phyloP scores from a whole-genome alignment of 495 filamentous ascomycete species.

The Penicillium cosmopolitanum region DNA sequence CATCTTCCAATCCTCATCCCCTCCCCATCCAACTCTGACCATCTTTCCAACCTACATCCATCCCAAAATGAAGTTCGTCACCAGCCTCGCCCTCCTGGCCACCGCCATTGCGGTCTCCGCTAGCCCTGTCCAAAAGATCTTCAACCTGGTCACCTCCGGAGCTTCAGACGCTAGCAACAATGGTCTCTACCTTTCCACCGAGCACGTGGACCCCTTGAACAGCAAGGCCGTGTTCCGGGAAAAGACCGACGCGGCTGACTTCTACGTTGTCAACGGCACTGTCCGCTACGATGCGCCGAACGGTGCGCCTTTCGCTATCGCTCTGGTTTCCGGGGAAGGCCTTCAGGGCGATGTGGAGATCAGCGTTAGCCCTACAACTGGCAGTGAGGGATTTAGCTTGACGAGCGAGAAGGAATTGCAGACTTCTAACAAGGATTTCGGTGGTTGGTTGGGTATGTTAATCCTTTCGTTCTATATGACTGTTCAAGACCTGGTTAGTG shows the following conservation, averaged over 20 bases:
- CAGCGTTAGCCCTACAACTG: conserved; percentile 28
- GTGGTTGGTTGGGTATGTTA: conserved; percentile 45
- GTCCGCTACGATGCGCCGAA: conserved; percentile 18
- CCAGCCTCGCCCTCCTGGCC: conserved; percentile 22
- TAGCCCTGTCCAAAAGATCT: conserved; percentile 20
- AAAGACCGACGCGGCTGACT: conserved; percentile 15
- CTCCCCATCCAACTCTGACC: not conserved
- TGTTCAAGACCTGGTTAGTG: too few species aligned
- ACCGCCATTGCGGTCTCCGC: conserved; percentile 20
- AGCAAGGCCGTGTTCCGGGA: conserved; percentile 26
- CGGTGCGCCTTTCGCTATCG: conserved; percentile 20
- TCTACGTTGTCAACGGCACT: conserved; percentile 23
- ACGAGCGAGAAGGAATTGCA: conserved; percentile 27
- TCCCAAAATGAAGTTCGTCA: conserved; percentile 29
- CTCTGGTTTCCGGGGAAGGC: conserved; percentile 20
- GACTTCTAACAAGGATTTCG: conserved; percentile 26
- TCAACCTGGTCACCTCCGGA: conserved; percentile 25
- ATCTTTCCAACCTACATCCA: conserved; percentile 1
- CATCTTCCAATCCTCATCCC: conserved; percentile 3
- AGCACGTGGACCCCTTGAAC: conserved; percentile 21
- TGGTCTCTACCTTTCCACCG: conserved; percentile 23
- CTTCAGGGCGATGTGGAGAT: conserved; percentile 21
- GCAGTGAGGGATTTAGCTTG: conserved; percentile 30
- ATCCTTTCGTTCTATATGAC: not conserved
- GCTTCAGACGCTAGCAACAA: conserved; percentile 21